These are phyloP conservation scores for Lagenidium giganteum DNA, from an alignment of 352 stramenopile species.

Conservation along the genomic window DNA sequence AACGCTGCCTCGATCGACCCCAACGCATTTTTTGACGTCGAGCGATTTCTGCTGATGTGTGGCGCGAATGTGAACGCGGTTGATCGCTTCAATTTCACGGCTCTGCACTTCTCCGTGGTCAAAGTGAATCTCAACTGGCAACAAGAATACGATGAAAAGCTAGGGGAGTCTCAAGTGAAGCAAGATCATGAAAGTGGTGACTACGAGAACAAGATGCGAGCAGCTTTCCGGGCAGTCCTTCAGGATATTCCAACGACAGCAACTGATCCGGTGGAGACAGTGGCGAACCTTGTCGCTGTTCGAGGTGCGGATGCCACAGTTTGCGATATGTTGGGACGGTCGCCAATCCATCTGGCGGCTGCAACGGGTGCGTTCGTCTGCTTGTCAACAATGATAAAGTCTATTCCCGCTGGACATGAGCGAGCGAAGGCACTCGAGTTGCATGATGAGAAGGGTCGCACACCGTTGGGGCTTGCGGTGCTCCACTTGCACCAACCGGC, in stretches of 20 bases:
- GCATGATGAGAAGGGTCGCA: conserved; percentile 27
- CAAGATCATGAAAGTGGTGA: conserved; percentile 17
- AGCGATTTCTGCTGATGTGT: too few species aligned
- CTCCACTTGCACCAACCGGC: conserved; percentile 41
- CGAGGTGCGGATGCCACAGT: conserved; percentile 21
- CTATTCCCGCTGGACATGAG: conserved; percentile 4
- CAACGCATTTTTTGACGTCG: too few species aligned
- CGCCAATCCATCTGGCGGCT: conserved; percentile 42
- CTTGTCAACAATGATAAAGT: conserved; percentile 38
- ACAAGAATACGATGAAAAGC: too few species aligned
- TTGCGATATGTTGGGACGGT: conserved; percentile 35
- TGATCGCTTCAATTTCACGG: too few species aligned
- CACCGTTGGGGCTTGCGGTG: conserved; percentile 34
- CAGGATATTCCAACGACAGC: conserved; percentile 21
- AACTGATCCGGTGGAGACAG: conserved; percentile 54
- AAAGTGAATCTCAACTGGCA: too few species aligned
- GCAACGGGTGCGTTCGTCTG: conserved; percentile 56
- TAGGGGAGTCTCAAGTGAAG: too few species aligned
- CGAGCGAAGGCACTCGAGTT: conserved; percentile 22
- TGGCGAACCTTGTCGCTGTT: conserved; percentile 43
- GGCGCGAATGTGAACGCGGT: too few species aligned
- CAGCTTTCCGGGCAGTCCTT: conserved; percentile 26
- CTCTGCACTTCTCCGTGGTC: too few species aligned
- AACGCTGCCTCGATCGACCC: too few species aligned
- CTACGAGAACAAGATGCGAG: conserved; percentile 27